phyloP scores from a whole-genome alignment of 2,329 filamentous ascomycete species.

The Aspergillus costaricaensis region DNA sequence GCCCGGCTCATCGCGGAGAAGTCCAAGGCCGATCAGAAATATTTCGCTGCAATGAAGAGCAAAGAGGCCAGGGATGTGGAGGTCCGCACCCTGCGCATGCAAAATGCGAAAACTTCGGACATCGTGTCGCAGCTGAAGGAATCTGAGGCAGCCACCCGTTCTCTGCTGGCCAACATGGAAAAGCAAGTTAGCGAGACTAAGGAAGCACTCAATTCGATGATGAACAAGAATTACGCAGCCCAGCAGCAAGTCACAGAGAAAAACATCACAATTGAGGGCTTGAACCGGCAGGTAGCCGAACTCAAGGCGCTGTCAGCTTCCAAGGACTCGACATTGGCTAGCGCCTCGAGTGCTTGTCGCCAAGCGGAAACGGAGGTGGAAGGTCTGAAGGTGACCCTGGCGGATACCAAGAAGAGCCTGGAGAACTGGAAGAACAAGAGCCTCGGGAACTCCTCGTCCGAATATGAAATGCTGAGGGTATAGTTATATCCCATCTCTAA shows the following conservation, averaged over 20 bases:
- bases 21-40: conserved; percentile 95
- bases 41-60: conserved; percentile 92
- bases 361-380: conserved; percentile 72
- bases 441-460: conserved; percentile 75
- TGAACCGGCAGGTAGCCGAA: conserved; percentile 75
- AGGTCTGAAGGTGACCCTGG: conserved; percentile 73
- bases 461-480: conserved; percentile 84
- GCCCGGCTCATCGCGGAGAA: conserved; percentile 79
- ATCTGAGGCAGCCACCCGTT: conserved; percentile 74
- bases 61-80: conserved; percentile 84
- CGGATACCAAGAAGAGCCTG: conserved; percentile 77
- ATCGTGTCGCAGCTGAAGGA: conserved; percentile 94
- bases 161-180: conserved; percentile 78
- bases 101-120: conserved; percentile 88
- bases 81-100: conserved; percentile 73
- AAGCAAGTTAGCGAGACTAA: conserved; percentile 85
- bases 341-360: conserved; percentile 63
- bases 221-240: conserved; percentile 71
- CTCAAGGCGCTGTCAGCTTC: conserved; percentile 71
- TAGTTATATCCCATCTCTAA: conserved; percentile 36
- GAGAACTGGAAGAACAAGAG: conserved; percentile 85
- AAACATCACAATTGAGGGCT: conserved; percentile 67
- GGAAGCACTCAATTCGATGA: conserved; percentile 71
- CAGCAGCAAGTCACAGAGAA: conserved; percentile 73
- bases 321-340: conserved; percentile 70